Percentiles rank a stretch among this genome's conserved stretches.
These are phyloP conservation scores for Aspergillus arachidicola DNA, from an alignment of 2,329 filamentous ascomycete genomes.

Conservation along the genomic window DNA sequence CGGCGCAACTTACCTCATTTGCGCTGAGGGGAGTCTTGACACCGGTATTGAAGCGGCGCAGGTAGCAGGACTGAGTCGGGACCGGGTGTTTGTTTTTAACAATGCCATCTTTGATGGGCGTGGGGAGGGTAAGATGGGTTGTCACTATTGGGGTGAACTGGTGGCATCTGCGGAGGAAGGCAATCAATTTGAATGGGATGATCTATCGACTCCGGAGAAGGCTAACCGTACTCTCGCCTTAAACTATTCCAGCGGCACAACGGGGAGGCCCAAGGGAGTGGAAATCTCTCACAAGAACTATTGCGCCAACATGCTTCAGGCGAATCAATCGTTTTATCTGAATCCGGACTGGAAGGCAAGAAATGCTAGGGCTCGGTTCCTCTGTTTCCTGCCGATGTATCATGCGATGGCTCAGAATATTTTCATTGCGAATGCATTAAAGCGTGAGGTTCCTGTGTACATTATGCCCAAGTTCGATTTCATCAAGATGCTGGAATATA, in stretches of 20 bases:
- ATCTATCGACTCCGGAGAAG: constrained; percentile 44
- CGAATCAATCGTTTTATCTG: constrained; percentile 51
- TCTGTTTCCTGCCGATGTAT: constrained; percentile 78
- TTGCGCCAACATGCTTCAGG: constrained; percentile 68
- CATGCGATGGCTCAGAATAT: constrained; percentile 74
- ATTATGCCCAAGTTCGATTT: constrained; percentile 81
- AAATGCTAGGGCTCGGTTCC: constrained; percentile 44
- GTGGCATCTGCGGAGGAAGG: constrained; percentile 57
- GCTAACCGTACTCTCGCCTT: constrained; percentile 57
- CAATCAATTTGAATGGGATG: constrained; percentile 63
- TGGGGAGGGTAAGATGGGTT: constrained; percentile 42
- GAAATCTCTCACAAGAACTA: constrained; percentile 79
- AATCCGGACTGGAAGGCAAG: constrained; percentile 54
- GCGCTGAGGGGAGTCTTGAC: constrained; percentile 59
- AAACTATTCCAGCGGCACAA: constrained; percentile 76
- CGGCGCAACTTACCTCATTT: constrained; percentile 66
- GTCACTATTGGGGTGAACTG: constrained; percentile 67
- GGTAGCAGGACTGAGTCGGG: constrained; percentile 56
- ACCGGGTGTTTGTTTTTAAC: constrained; percentile 68
- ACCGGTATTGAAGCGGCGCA: constrained; percentile 68
- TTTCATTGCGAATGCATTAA: constrained; percentile 63
- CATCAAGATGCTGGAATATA: constrained; percentile 66
- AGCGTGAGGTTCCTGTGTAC: constrained; percentile 64
- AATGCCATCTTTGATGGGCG: constrained; percentile 52
- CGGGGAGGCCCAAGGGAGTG: constrained; percentile 81